These are phyloP conservation scores for Epichloe hybrida DNA, from an alignment of 2,329 filamentous ascomycete species.

Conservation along the genomic window DNA sequence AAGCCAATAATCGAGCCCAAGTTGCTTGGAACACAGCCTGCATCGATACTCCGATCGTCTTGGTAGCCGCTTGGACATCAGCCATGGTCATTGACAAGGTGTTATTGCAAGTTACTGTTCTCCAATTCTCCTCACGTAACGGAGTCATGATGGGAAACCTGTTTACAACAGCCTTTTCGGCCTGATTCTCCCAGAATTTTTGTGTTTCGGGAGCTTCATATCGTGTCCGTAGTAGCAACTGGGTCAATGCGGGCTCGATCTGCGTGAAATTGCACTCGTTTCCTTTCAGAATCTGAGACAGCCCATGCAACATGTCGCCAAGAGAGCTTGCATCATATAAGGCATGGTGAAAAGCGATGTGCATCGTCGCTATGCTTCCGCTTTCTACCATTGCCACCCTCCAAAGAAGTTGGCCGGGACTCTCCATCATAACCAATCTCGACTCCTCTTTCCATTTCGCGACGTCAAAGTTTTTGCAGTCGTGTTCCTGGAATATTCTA, in stretches of 20 bases:
- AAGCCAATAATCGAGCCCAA: constrained; percentile 62
- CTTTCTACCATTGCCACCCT: constrained; percentile 33
- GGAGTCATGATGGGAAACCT: constrained; percentile 69
- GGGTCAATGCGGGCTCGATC: constrained; percentile 24
- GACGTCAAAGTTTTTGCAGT: not conserved
- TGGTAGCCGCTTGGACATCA: constrained; percentile 42
- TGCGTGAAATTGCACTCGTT: constrained; percentile 4
- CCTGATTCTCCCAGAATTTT: constrained; percentile 50
- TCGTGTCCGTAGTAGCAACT: constrained; percentile 25
- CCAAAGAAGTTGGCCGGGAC: constrained; percentile 50
- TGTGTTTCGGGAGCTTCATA: constrained; percentile 22
- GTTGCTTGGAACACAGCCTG: constrained; percentile 65
- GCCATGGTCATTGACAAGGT: constrained; percentile 25
- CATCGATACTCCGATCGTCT: constrained; percentile 49
- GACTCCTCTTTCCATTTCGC: constrained; percentile 24
- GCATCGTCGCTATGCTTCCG: constrained; percentile 18
- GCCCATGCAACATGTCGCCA: constrained; percentile 45
- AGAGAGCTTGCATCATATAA: constrained; percentile 76
- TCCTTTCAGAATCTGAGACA: constrained; percentile 24
- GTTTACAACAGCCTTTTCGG: constrained; percentile 41
- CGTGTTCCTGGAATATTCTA: not conserved
- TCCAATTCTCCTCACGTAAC: constrained; percentile 26
- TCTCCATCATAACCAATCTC: constrained; percentile 20
- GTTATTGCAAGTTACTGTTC: constrained; percentile 20
- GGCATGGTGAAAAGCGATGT: constrained; percentile 57